These are phyloP conservation scores for Silene coronaria DNA, from an alignment of 179 eudicot genomes.

Conservation along the genomic window DNA sequence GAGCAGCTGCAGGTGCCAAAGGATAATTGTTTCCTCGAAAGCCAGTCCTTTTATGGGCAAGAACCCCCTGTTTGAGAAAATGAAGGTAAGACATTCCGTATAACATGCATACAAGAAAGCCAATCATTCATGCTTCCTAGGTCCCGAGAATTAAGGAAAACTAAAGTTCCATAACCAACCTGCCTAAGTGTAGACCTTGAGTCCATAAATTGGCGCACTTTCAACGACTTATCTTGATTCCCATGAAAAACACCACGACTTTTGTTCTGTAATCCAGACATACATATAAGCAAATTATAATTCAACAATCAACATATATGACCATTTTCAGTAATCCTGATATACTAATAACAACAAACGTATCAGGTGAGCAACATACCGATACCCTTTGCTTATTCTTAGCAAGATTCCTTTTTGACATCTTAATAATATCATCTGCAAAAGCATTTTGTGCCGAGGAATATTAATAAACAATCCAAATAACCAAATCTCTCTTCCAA, in stretches of 20 bases:
- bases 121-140: not conserved
- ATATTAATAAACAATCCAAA: not conserved
- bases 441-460: not conserved
- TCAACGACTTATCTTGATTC: slow-evolving; percentile 50
- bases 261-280: slow-evolving; percentile 46
- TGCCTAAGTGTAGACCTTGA: slow-evolving; percentile 76
- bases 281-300: not conserved
- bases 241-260: slow-evolving; percentile 37
- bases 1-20: slow-evolving; percentile 51
- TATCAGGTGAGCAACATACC: slow-evolving; percentile 34
- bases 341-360: not conserved
- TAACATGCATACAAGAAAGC: not conserved
- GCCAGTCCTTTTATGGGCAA: slow-evolving; percentile 70
- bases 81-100: not conserved
- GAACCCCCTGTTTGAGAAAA: slow-evolving; percentile 48
- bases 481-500: not conserved
- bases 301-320: not conserved
- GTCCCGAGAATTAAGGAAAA: not conserved
- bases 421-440: slow-evolving; percentile 88
- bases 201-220: slow-evolving; percentile 58
- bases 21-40: slow-evolving; percentile 64
- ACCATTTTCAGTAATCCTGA: not conserved
- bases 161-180: slow-evolving; percentile 33
- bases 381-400: slow-evolving; percentile 59
- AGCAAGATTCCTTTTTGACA: slow-evolving; percentile 54